phyloP scores from a whole-genome alignment of 148 eudicot species.

The Cornus kousa region DNA sequence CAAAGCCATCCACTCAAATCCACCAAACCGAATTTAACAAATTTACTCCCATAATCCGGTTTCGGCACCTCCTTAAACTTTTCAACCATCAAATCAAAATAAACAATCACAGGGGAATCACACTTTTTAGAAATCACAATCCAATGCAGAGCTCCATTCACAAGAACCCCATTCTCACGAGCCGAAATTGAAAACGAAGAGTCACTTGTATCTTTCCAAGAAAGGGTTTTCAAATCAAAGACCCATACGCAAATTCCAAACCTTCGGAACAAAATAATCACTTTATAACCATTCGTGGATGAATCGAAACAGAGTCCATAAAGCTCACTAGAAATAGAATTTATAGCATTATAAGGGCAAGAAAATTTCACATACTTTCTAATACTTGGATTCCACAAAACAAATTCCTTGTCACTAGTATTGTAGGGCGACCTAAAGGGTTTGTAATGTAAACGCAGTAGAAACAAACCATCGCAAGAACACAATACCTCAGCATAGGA shows the following conservation, averaged over 20 bases:
- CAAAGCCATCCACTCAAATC: too few species aligned
- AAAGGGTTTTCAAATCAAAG: slow-evolving; percentile 22
- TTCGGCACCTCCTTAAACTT: too few species aligned
- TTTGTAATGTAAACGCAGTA: too few species aligned
- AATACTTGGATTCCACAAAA: slow-evolving; percentile 36
- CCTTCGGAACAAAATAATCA: slow-evolving; percentile 24
- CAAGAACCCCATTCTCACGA: slow-evolving; percentile 29
- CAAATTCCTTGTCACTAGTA: slow-evolving; percentile 20
- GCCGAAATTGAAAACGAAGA: slow-evolving; percentile 28
- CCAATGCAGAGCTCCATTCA: slow-evolving; percentile 56
- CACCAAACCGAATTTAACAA: too few species aligned
- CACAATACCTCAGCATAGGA: slow-evolving; percentile 36
- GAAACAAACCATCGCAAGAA: slow-evolving; percentile 51
- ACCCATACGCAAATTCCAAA: too few species aligned
- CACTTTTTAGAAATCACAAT: slow-evolving; percentile 21
- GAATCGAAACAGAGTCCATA: slow-evolving; percentile 56
- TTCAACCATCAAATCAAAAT: slow-evolving; percentile 26
- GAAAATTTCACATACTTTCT: slow-evolving; percentile 20
- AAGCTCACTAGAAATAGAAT: slow-evolving; percentile 13
- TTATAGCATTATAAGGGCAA: slow-evolving; percentile 8
- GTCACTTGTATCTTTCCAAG: slow-evolving; percentile 35
- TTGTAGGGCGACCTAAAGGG: slow-evolving; percentile 27
- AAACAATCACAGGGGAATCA: slow-evolving; percentile 22
- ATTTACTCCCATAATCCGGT: too few species aligned
- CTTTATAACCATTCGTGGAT: slow-evolving; percentile 39